Percentiles rank a stretch among this genome's conserved stretches.
Evolutionary conservation across 2,329 filamentous ascomycete species (phyloP).

Genomic region (Didymosphaeria variabile): DNA sequence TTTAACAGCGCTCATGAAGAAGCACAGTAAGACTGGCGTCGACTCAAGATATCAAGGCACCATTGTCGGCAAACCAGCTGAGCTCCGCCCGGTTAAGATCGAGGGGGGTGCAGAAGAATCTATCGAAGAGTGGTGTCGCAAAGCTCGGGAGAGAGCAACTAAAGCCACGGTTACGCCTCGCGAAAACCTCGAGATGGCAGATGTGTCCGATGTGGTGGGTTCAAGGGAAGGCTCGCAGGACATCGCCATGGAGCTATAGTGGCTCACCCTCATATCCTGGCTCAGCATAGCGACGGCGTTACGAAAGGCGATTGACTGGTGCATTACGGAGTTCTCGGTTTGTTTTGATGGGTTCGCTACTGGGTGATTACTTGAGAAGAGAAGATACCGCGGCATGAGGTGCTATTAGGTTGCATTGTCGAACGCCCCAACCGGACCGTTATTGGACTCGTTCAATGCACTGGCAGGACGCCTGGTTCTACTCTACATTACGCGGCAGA

Average conservation of each 20-base stretch:
- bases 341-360: not conserved
- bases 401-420: not conserved
- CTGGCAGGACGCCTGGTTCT: not conserved
- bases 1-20: conserved; percentile 89
- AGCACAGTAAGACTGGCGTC: conserved; percentile 88
- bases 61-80: conserved; percentile 76
- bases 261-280: conserved; percentile 21
- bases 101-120: conserved; percentile 78
- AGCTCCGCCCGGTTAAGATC: conserved; percentile 76
- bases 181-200: conserved; percentile 31
- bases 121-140: conserved; percentile 70
- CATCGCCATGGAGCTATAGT: conserved; percentile 38
- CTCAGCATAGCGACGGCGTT: conserved; percentile 50
- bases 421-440: not conserved
- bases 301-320: not conserved
- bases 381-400: not conserved
- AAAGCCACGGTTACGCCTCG: conserved; percentile 34
- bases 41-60: conserved; percentile 88
- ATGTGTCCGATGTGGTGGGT: conserved; percentile 22
- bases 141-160: conserved; percentile 40
- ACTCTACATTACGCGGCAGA: not conserved
- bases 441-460: not conserved
- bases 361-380: not conserved
- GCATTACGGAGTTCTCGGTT: conserved; percentile 22
- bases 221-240: conserved; percentile 33